Evolutionary conservation across 441 rosid genomes (phyloP).

Genomic region (Adansonia rubrostipa): DNA sequence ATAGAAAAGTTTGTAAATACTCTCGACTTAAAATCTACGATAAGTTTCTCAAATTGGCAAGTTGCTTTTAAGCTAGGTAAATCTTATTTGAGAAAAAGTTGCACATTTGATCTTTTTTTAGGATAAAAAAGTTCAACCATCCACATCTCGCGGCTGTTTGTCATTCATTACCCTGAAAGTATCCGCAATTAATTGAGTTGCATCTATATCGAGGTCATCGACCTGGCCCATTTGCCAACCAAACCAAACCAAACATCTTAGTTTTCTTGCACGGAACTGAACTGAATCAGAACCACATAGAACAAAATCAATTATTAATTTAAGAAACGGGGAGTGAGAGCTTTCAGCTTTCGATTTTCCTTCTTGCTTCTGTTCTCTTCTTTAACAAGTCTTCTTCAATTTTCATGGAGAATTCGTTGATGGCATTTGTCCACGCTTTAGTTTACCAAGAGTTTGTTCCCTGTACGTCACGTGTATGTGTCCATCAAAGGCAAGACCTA

Average conservation of each 20-base stretch:
- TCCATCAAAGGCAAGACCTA: no score
- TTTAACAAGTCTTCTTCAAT: background rate
- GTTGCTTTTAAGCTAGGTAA: no score
- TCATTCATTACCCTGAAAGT: background rate
- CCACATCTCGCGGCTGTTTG: background rate
- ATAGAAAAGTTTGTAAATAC: no score
- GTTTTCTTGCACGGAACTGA: constrained; percentile 6
- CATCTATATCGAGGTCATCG: background rate
- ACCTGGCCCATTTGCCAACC: background rate
- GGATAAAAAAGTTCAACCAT: background rate
- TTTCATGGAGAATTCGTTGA: background rate
- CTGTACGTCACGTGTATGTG: constrained; percentile 34
- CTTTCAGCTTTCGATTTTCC: background rate
- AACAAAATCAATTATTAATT: background rate
- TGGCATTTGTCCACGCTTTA: constrained; percentile 13
- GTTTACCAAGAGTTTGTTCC: constrained; percentile 7
- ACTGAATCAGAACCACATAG: background rate
- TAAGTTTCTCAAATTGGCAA: no score
- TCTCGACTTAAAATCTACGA: no score
- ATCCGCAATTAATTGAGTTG: background rate
- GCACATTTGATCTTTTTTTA: background rate
- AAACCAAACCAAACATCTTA: background rate
- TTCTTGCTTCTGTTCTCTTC: background rate
- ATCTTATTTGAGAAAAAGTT: background rate
- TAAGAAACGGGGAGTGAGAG: background rate